These are phyloP conservation scores for Neofusicoccum parvum DNA, from an alignment of 2,329 filamentous ascomycete genomes.

Conservation along the genomic window DNA sequence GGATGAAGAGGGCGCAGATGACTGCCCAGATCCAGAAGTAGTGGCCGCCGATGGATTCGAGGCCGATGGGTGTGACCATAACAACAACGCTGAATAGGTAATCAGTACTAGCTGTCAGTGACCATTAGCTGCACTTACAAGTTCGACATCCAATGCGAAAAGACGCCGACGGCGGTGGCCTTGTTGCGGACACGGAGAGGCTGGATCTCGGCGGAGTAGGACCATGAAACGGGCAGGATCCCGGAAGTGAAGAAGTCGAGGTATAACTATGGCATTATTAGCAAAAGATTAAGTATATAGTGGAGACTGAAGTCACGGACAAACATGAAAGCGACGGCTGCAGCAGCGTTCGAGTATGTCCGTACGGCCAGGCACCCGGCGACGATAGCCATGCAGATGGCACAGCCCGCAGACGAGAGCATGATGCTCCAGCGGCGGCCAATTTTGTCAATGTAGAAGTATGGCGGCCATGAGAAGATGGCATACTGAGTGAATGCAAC, in stretches of 20 bases:
- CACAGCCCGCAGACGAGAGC: constrained; percentile 34
- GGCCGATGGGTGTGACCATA: constrained; percentile 14
- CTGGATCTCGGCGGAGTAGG: constrained; percentile 17
- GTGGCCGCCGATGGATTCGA: constrained; percentile 12
- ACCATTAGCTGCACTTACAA: not conserved
- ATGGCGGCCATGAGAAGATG: constrained; percentile 35
- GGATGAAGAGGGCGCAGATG: constrained; percentile 15
- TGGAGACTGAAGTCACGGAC: not conserved
- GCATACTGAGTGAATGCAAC: constrained; percentile 36
- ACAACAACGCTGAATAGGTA: not conserved
- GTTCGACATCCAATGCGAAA: constrained; percentile 1
- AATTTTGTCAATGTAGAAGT: constrained; percentile 35
- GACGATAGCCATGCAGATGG: constrained; percentile 38
- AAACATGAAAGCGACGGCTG: constrained; percentile 39
- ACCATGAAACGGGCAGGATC: constrained; percentile 35
- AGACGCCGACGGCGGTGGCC: constrained; percentile 13
- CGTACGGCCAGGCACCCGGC: constrained; percentile 33
- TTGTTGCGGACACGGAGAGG: constrained; percentile 18
- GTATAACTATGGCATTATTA: not conserved
- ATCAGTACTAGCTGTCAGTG: no score
- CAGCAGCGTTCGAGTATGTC: constrained; percentile 31
- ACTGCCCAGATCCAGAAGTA: constrained; percentile 22
- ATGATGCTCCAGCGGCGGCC: constrained; percentile 34
- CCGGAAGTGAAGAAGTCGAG: constrained; percentile 32
- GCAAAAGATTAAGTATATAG: not conserved